Base-by-base conservation (phyloP, 1,139 yeast species). In the Geotrichum phurueaensis region DNA sequence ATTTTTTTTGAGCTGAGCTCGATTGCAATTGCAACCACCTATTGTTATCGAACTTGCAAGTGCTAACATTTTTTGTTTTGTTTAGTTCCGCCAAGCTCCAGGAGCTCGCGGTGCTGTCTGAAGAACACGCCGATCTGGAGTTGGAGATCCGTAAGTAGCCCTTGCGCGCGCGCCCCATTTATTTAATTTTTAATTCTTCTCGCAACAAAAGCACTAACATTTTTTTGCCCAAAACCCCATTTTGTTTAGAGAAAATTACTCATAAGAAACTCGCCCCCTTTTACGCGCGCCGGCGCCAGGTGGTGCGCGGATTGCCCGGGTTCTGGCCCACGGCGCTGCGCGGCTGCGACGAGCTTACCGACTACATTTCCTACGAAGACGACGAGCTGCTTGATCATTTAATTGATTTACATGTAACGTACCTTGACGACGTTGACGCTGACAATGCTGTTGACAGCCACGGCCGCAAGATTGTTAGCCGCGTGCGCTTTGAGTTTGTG, bases 261-360 rank as follows among this genome's bases (percentile, higher is more conserved):
- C 58, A 59, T 22, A 61, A 68, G 63, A 65, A 71, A 50, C 65
- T 75, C 47, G 64, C 64, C 51, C 78, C 79, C 0, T 66, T 73
- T 31, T 75, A 71, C 58, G 73, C 66, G 5, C 68, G 68, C 54
- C 70, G 80, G 6, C 71, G 76, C 15, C 70, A 62, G 18, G 57
- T 67, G 20, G 65, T 73, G 43, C 62, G 59, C 50, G 60, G 64
- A n/a, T 66, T 75, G n/a, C 74, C 75, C 23, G 63, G 67, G 53
- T 77, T 77, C 64, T 77, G 80, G 80, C 68, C 76, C 9, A 66
- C 68, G 4, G 79, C 71, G 4, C 60, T 77, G 27, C 73, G 71
- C 48, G 65, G 66, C 15, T 63, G 70, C 51, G 47, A 54, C 9
- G 75, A 68, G 43, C 65, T 69, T 18, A 63, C 71, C 51, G 69